Base-by-base conservation (phyloP, 1,284 basidiomycete genomes). In the Ustilago lituana region DNA sequence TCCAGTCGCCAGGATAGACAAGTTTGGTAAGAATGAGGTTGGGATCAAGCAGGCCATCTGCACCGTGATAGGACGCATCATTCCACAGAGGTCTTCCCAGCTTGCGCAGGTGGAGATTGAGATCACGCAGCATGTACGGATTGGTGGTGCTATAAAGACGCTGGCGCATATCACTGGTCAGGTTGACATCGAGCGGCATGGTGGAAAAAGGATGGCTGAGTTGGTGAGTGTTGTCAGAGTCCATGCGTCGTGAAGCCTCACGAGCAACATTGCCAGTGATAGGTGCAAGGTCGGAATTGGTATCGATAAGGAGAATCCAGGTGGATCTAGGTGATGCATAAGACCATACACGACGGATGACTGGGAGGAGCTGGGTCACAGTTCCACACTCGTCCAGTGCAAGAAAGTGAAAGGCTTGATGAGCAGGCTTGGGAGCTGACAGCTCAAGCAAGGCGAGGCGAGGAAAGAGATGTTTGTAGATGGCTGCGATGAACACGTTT, bases 61-160 rank as follows among this genome's bases (percentile, higher is more conserved):
- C 27, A 6, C 20, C 12, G 24, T 37, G 35, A 29, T 48, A 48
- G 35, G 24, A n/a, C 6, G 23, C 11, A 23, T 48, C 24, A 17
- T 27, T 27, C 46, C 46, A 48, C 26, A 48, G 35, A 14, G 46
- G 46, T 12, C 46, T 19, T 8, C 46, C 46, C 5, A 48, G 15
- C n/a, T 27, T 36, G 8, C 35, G 35, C n/a, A 48, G 46, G 8
- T 37, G 20, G 8, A 20, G 23, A 22, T 48, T 37, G 46, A 48
- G 46, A 1, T 46, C 7, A 2, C 22, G 22, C 22, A 46, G 14
- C 11, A 23, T 40, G 20, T 24, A 10, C 12, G n/a, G 23, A 24
- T 14, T 6, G 23, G 17, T n/a, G 23, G 12, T 23, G 2, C 12
- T 24, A 14, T 11, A 24, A 14, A 40, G 39, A 11, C 20, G 23